Percentiles rank a stretch among this genome's conserved stretches.
Conservation (phyloP, 2,329 filamentous ascomycete genomes). For the Grosmannia clavigera region DNA sequence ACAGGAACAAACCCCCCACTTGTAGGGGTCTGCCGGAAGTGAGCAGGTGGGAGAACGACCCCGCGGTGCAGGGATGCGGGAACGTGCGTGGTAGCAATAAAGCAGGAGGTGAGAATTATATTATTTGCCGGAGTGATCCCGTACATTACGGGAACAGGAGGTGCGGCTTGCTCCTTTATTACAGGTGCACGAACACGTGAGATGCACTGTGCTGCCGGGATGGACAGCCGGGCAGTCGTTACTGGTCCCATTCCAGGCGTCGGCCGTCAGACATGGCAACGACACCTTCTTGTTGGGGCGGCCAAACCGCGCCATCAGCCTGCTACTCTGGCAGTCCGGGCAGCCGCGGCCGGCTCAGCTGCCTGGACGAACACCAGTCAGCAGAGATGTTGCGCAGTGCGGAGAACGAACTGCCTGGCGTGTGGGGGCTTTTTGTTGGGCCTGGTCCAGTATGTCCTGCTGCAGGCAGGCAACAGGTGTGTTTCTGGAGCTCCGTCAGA, state of each 20-base stretch:
- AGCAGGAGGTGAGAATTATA: not conserved
- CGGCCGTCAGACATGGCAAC: not conserved
- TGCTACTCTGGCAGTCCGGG: not conserved
- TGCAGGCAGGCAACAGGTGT: not conserved
- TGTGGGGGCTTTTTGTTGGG: conserved; percentile 2
- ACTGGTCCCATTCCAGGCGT: not conserved
- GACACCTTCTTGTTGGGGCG: not conserved
- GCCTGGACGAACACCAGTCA: not conserved
- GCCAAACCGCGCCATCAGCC: not conserved
- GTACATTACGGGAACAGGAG: too few species aligned
- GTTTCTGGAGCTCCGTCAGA: not conserved
- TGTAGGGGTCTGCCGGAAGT: not conserved
- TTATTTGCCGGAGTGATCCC: not conserved
- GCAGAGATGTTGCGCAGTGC: not conserved
- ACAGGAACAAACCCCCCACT: not conserved
- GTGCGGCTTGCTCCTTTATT: not conserved
- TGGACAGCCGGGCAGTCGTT: too few species aligned
- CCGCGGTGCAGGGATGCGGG: not conserved
- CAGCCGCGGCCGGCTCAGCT: not conserved
- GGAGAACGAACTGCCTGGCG: not conserved
- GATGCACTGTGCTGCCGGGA: too few species aligned
- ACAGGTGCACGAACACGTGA: too few species aligned
- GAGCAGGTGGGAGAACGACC: not conserved
- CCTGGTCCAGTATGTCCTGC: too few species aligned
- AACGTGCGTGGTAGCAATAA: not conserved